phyloP scores from a whole-genome alignment of 345 rosid genomes.

The Aegle marmelos region DNA sequence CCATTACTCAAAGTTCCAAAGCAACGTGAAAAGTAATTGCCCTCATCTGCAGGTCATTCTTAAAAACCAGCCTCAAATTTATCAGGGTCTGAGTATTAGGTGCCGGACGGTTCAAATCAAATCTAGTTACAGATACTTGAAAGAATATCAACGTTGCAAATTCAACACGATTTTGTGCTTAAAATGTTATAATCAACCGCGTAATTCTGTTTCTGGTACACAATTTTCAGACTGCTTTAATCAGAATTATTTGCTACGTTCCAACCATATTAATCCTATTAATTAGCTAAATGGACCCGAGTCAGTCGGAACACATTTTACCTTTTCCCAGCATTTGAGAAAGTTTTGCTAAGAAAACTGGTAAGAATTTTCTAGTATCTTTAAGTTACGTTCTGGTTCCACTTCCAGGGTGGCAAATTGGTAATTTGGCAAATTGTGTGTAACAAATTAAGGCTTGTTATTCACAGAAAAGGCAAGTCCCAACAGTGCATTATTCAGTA shows the following conservation, averaged over 20 bases:
- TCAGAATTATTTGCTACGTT: constrained; percentile 18
- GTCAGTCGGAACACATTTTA: neutral
- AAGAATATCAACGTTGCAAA: no score
- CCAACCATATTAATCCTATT: constrained; percentile 6
- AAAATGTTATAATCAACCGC: neutral
- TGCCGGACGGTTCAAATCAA: no score
- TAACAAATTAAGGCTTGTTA: neutral
- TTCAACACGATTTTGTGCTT: neutral
- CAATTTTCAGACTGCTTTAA: neutral
- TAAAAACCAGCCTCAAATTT: no score
- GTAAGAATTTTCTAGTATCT: neutral
- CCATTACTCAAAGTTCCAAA: neutral
- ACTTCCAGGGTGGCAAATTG: neutral
- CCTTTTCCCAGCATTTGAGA: neutral
- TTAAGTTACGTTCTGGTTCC: no score
- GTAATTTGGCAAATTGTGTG: neutral
- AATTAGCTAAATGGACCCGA: neutral
- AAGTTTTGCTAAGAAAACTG: neutral
- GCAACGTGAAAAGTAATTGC: neutral
- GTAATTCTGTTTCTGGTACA: neutral
- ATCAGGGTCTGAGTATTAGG: no score
- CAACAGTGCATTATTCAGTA: neutral
- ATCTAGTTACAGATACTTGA: no score
- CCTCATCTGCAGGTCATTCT: neutral
- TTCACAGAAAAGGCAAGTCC: neutral